A percentile compares a stretch with the other conserved stretches of the same genome.
phyloP scores from a whole-genome alignment of 306 rosid species.

The Quercus mongolica region DNA sequence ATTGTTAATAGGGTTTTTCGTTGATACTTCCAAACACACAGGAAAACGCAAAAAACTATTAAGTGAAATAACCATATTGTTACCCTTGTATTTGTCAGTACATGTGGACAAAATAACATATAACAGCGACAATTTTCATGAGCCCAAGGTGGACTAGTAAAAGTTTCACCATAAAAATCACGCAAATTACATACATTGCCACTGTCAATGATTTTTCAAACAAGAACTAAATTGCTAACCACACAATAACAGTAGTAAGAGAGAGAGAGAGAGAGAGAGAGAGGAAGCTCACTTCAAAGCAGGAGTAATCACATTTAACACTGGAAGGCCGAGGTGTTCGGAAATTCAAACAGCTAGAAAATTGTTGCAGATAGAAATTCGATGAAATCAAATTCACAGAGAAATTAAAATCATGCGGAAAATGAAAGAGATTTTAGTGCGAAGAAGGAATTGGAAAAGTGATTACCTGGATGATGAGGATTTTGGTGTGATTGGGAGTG shows the following conservation, averaged over 20 bases:
- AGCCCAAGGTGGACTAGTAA: not conserved
- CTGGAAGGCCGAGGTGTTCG: slow-evolving; percentile 22
- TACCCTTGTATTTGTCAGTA: too few species aligned
- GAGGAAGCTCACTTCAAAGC: slow-evolving; percentile 50
- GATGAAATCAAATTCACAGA: not conserved
- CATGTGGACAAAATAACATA: too few species aligned
- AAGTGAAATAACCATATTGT: too few species aligned
- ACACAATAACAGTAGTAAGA: not conserved
- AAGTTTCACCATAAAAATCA: not conserved
- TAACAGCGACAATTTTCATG: too few species aligned
- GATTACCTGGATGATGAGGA: slow-evolving; percentile 17
- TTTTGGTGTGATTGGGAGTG: not conserved
- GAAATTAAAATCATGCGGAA: not conserved
- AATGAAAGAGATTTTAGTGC: not conserved
- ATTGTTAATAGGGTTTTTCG: too few species aligned
- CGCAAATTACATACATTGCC: not conserved
- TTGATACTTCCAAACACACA: too few species aligned
- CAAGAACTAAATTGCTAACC: not conserved
- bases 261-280: not conserved
- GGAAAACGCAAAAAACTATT: too few species aligned
- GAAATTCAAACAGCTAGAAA: slow-evolving; percentile 11
- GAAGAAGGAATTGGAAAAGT: not conserved
- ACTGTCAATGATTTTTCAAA: not conserved
- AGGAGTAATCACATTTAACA: slow-evolving; percentile 36
- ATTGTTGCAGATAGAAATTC: not conserved